A percentile compares a stretch with the other conserved stretches of the same genome.
Evolutionary conservation across 164 flowering plant genomes (phyloP).

Genomic region (Macadamia tetraphylla): DNA sequence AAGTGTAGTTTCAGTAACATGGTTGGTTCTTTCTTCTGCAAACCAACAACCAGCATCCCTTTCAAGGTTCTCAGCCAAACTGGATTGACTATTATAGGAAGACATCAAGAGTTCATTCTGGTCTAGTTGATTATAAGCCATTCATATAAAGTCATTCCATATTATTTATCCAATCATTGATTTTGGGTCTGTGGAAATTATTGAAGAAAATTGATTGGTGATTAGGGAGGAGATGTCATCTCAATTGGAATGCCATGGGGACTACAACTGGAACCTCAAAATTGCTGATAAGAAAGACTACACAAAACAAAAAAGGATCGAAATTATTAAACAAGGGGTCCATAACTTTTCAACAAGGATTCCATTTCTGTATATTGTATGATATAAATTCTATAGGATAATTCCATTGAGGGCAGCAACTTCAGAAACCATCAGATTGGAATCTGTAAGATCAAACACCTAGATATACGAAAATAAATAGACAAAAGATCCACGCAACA

Average conservation of each 20-base stretch:
- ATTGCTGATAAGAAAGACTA: background rate
- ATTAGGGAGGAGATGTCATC: background rate
- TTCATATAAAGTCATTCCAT: no score
- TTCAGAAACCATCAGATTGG: no score
- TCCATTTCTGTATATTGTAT: background rate
- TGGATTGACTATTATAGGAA: no score
- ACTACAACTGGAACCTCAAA: background rate
- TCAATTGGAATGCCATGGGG: background rate
- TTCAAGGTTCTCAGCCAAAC: no score
- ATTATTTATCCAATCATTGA: background rate
- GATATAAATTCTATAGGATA: background rate
- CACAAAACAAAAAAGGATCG: background rate
- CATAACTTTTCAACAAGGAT: background rate
- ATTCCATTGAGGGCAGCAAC: background rate
- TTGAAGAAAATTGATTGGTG: background rate
- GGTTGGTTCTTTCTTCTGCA: no score
- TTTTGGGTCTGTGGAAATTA: background rate
- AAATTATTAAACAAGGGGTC: background rate
- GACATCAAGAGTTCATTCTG: no score
- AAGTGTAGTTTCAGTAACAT: no score
- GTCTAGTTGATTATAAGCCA: no score
- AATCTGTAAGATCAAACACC: no score
- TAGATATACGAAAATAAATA: no score
- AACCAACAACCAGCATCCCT: no score
- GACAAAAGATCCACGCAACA: no score